Base-by-base conservation (phyloP, 306 rosid genomes). In the Fagus sylvatica region DNA sequence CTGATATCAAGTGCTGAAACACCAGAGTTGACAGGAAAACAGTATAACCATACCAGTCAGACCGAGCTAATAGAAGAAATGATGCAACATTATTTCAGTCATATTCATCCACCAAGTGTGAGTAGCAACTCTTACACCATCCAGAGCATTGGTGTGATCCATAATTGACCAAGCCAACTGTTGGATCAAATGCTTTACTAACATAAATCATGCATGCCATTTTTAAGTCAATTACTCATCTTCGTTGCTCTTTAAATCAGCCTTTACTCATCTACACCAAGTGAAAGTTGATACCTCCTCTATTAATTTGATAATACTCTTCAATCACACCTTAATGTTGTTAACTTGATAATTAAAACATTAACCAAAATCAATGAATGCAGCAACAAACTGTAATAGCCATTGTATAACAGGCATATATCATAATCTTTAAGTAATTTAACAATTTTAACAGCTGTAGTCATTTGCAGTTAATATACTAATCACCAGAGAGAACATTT, bases 221-320 rank as follows among this genome's bases (percentile, higher is more conserved):
- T 7, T 53, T 60, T 57, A 78, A 78, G 73, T 66, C 76, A 60
- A 79, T 75, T 53, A 69, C 28, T 77, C 72, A 79, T 59, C 36
- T 39, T 68, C 69, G 61, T 19, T 32, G 48, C 39, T n/a, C 17
- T 15, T 41, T 75, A 68, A 16, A 78, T 46, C 37, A 46, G 74
- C 62, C 53, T 69, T 41, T 65, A 34, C 53, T 53, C 74, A 53
- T 62, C 53, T 64, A 57, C 53, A 7, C 56, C 12, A n/a, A 56
- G 22, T 19, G 4, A 16, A 16, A 64, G 28, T 13, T 11, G 22
- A 36, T 64, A 43, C 19, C 22, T 62, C 69, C 46, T 34, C 43
- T 64, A 64, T 5, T 37, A 64, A 64, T 19, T 65, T 7, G 17
- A 65, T 13, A 17, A 37, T 39, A 65, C 30, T 16, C 49, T 65